Percentiles rank a stretch among this genome's conserved stretches.
These are phyloP conservation scores for Ophiocordyceps camponoti-saundersi DNA, from an alignment of 2,329 filamentous ascomycete species.

Conservation along the genomic window DNA sequence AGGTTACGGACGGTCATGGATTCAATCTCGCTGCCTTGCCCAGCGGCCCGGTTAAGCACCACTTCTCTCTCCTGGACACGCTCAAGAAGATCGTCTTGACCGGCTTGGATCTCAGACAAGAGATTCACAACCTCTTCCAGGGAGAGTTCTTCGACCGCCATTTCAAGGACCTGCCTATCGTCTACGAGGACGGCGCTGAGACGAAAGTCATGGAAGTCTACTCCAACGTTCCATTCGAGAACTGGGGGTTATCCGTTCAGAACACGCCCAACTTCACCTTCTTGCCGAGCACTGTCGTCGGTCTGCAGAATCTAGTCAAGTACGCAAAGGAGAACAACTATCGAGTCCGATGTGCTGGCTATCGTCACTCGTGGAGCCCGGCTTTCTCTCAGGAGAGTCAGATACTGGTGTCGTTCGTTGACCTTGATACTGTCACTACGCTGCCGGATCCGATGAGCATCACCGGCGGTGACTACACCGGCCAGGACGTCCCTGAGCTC, in stretches of 20 bases:
- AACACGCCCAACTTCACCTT: background rate
- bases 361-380: background rate
- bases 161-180: background rate
- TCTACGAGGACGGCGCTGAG: background rate
- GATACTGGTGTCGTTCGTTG: background rate
- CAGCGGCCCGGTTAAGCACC: background rate
- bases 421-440: background rate
- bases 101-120: background rate
- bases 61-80: background rate
- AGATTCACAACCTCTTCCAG: background rate
- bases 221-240: background rate
- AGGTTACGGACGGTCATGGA: background rate
- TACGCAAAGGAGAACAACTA: background rate
- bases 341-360: background rate
- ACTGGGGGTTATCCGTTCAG: background rate
- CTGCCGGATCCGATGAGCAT: background rate
- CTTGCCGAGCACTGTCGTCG: background rate
- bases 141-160: background rate
- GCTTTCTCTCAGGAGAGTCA: background rate
- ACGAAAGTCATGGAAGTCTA: background rate
- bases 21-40: background rate
- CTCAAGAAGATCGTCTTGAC: background rate
- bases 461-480: background rate
- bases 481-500: background rate
- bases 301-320: background rate